phyloP scores from a whole-genome alignment of 352 stramenopile genomes.

The Globisporangium acanthophoron region DNA sequence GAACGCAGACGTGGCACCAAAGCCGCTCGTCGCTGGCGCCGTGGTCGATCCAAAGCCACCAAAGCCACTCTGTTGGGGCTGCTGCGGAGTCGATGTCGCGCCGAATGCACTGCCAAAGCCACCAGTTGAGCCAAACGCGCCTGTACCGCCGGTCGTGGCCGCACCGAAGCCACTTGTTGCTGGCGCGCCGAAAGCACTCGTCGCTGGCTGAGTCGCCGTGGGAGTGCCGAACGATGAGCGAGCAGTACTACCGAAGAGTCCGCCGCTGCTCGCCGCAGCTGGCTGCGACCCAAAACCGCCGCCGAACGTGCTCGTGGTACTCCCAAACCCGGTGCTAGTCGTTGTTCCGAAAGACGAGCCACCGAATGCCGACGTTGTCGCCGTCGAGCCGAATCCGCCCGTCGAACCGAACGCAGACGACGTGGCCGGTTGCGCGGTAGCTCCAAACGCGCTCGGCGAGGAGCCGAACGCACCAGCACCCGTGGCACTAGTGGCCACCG shows the following conservation, averaged over 20 bases:
- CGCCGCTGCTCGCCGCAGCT: conserved; percentile 16
- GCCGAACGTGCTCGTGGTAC: conserved; percentile 26
- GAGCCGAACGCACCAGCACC: conserved; percentile 39
- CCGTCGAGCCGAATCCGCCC: conserved; percentile 22
- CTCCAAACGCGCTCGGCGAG: conserved; percentile 20
- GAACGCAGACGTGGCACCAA: conserved; percentile 38
- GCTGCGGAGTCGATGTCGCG: conserved; percentile 24
- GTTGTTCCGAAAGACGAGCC: conserved; percentile 26
- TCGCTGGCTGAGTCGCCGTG: conserved; percentile 15
- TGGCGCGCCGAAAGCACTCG: conserved; percentile 36
- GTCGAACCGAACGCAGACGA: conserved; percentile 40
- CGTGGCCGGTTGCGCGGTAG: conserved; percentile 10
- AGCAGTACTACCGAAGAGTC: conserved; percentile 32
- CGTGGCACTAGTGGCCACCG: conserved; percentile 20
- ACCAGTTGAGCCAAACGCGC: conserved; percentile 30
- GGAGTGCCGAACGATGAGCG: conserved; percentile 35
- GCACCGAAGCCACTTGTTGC: conserved; percentile 34
- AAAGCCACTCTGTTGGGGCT: conserved; percentile 36
- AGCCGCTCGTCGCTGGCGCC: conserved; percentile 27
- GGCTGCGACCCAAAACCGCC: conserved; percentile 49
- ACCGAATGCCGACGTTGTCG: conserved; percentile 27
- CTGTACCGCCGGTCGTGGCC: conserved; percentile 16
- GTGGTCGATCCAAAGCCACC: conserved; percentile 42
- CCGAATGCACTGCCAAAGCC: conserved; percentile 62
- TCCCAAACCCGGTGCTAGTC: conserved; percentile 19